Evolutionary conservation across 768 basidiomycete genomes (phyloP).

Genomic region (Phanerodontia chrysosporium): DNA sequence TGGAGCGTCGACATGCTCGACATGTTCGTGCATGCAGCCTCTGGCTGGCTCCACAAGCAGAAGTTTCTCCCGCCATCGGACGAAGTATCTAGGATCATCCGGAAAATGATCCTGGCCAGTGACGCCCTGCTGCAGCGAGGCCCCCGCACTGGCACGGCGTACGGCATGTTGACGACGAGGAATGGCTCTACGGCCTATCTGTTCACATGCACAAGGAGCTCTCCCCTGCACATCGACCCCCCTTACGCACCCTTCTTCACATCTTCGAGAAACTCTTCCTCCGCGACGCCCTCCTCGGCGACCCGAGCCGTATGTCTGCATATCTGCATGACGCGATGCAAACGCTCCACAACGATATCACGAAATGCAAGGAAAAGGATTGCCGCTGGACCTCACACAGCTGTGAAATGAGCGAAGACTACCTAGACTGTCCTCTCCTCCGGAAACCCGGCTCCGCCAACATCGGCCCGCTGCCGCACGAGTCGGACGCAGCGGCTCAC

Average conservation of each 20-base stretch:
- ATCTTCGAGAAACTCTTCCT: background rate
- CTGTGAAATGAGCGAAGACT: background rate
- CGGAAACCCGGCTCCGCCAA: background rate
- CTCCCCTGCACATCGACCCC: background rate
- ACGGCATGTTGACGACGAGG: background rate
- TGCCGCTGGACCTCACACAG: background rate
- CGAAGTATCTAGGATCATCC: background rate
- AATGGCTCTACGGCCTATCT: background rate
- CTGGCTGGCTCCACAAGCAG: background rate
- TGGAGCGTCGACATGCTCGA: background rate
- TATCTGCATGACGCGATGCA: background rate
- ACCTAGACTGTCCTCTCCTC: background rate
- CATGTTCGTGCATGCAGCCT: background rate
- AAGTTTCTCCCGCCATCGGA: background rate
- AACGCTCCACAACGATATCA: background rate
- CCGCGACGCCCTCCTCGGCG: background rate
- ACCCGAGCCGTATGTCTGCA: background rate
- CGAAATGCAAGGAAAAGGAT: background rate
- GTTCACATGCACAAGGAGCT: background rate
- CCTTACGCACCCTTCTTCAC: background rate
- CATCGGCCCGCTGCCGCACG: background rate
- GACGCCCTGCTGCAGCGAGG: background rate
- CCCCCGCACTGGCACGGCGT: background rate
- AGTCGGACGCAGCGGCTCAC: too few relatives aligned
- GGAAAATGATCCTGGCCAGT: background rate